These are phyloP conservation scores for Drechmeria coniospora DNA, from an alignment of 2,329 filamentous ascomycete genomes.

Conservation along the genomic window DNA sequence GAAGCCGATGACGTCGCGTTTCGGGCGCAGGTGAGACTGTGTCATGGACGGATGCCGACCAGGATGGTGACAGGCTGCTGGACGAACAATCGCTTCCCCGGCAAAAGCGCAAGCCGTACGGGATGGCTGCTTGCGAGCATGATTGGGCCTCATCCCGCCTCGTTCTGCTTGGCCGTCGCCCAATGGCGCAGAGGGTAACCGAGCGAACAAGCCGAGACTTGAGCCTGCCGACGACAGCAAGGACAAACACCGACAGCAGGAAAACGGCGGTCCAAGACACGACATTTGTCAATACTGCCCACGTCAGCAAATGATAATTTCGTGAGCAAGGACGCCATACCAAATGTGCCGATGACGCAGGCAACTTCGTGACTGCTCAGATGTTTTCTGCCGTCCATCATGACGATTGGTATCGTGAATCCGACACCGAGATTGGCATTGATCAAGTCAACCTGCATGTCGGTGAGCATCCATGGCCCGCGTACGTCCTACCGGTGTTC, in stretches of 20 bases:
- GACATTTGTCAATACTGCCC: slow-evolving; percentile 18
- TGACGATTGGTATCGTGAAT: slow-evolving; percentile 33
- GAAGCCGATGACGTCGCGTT: neutral
- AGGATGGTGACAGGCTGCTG: too few species aligned
- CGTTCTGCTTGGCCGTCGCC: too few species aligned
- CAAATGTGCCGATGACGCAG: slow-evolving; percentile 26
- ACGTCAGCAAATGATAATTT: slow-evolving; percentile 4
- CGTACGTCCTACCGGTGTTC: neutral
- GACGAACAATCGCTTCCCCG: too few species aligned
- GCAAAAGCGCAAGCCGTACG: too few species aligned
- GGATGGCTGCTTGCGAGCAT: too few species aligned
- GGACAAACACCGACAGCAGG: too few species aligned
- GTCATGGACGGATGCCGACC: neutral
- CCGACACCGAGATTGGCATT: slow-evolving; percentile 35
- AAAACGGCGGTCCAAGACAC: slow-evolving; percentile 15
- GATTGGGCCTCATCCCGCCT: too few species aligned
- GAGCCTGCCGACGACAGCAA: too few species aligned
- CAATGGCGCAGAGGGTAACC: too few species aligned
- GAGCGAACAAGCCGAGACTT: too few species aligned
- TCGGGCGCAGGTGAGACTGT: neutral
- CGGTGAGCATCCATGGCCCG: slow-evolving; percentile 1
- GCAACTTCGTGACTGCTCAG: slow-evolving; percentile 20
- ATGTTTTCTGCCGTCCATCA: slow-evolving; percentile 22
- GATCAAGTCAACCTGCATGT: slow-evolving; percentile 29
- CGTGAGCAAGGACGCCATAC: slow-evolving; percentile 18